Evolutionary conservation across 2,329 filamentous ascomycete genomes (phyloP).

Genomic region (Albophoma yamanashiensis): DNA sequence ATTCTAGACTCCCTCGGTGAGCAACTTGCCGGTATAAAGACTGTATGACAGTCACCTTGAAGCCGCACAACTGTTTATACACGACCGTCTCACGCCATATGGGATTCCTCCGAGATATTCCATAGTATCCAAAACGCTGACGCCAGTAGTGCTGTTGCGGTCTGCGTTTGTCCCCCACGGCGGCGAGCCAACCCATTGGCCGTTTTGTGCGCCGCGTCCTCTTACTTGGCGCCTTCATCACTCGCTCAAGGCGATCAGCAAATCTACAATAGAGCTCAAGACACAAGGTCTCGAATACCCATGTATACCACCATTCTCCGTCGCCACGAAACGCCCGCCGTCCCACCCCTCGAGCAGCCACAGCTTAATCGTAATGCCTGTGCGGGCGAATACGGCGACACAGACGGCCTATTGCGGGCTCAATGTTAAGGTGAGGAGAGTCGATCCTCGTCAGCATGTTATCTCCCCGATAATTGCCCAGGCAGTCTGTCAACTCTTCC

Average conservation of each 20-base stretch:
- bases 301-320: conserved; percentile 36
- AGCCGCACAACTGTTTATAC: neutral
- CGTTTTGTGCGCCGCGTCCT: conserved; percentile 33
- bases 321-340: conserved; percentile 28
- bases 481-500: too few relatives aligned
- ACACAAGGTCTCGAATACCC: conserved; percentile 17
- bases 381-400: conserved; percentile 7
- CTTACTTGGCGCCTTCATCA: conserved; percentile 28
- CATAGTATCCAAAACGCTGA: conserved; percentile 20
- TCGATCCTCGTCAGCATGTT: too few relatives aligned
- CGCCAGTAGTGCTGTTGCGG: conserved; percentile 31
- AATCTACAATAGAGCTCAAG: neutral
- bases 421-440: too few relatives aligned
- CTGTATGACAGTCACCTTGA: neutral
- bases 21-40: conserved; percentile 37
- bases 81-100: conserved; percentile 10
- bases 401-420: neutral
- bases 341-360: conserved; percentile 37
- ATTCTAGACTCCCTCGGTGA: conserved; percentile 37
- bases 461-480: too few relatives aligned
- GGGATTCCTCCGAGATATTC: conserved; percentile 26
- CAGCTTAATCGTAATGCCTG: conserved; percentile 22
- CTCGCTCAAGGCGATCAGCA: neutral
- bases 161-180: conserved; percentile 40
- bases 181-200: conserved; percentile 28